These are phyloP conservation scores for Quercus berberidifolia DNA, from an alignment of 306 rosid genomes.

Conservation along the genomic window DNA sequence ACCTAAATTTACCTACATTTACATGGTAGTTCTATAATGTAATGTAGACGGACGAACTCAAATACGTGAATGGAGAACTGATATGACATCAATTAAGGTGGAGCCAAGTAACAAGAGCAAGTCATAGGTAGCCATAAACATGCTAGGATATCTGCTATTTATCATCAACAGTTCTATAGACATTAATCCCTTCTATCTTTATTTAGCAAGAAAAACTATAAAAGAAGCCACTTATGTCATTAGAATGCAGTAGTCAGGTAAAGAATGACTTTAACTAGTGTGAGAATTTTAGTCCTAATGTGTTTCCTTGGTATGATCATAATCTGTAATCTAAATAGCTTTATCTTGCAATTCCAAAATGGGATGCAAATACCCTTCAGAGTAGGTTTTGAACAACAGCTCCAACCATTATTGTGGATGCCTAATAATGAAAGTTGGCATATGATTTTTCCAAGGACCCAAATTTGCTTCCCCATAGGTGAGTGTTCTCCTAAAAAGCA, in stretches of 20 bases:
- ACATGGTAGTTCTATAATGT: not conserved
- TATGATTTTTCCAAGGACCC: conserved; percentile 59
- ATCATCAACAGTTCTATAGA: not conserved
- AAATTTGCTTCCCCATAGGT: no score
- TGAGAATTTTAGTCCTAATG: not conserved
- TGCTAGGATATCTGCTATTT: not conserved
- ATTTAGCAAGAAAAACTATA: conserved; percentile 57
- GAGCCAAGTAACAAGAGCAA: not conserved
- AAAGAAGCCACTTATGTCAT: conserved; percentile 67
- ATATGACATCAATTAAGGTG: not conserved
- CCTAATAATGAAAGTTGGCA: conserved; percentile 44
- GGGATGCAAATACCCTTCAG: conserved; percentile 62
- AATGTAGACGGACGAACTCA: not conserved
- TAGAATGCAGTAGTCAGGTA: conserved; percentile 81
- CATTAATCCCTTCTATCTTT: not conserved
- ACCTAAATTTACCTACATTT: not conserved
- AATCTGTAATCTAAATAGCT: not conserved
- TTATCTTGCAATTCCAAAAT: conserved; percentile 60
- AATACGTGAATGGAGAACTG: not conserved
- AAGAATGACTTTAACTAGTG: conserved; percentile 6
- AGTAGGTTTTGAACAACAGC: conserved; percentile 65
- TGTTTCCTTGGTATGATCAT: not conserved
- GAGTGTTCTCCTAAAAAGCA: no score
- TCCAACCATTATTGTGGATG: conserved; percentile 69
- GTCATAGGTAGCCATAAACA: not conserved